phyloP scores from a whole-genome alignment of 2,329 filamentous ascomycete genomes.

The Fusarium ambrosium region DNA sequence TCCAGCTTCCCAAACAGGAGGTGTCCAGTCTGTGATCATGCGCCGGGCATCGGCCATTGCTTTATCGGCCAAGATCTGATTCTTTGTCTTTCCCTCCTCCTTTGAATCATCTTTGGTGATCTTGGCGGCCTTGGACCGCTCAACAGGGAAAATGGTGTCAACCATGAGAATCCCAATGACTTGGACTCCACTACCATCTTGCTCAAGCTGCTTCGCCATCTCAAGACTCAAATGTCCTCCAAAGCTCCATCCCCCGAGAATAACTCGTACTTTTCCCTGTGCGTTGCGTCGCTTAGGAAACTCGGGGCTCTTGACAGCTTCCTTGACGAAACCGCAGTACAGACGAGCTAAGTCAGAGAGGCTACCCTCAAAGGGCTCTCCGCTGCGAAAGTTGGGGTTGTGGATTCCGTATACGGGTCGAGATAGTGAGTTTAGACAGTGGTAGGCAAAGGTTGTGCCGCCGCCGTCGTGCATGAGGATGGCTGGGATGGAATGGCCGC shows the following conservation, averaged over 20 bases:
- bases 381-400: conserved; percentile 66
- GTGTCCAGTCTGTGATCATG: conserved; percentile 58
- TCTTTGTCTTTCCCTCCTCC: conserved; percentile 52
- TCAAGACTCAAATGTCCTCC: conserved; percentile 67
- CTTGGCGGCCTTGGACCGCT: conserved; percentile 30
- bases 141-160: conserved; percentile 60
- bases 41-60: conserved; percentile 59
- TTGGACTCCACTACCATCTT: conserved; percentile 53
- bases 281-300: conserved; percentile 47
- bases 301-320: conserved; percentile 48
- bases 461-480: conserved; percentile 73
- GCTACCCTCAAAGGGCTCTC: conserved; percentile 63
- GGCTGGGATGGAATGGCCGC: conserved; percentile 57
- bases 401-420: conserved; percentile 67
- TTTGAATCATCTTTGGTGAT: conserved; percentile 27
- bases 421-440: conserved; percentile 63
- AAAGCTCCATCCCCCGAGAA: conserved; percentile 70
- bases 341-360: conserved; percentile 67
- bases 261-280: conserved; percentile 53
- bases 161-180: conserved; percentile 67
- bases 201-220: conserved; percentile 59
- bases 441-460: conserved; percentile 70
- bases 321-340: conserved; percentile 63
- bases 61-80: conserved; percentile 51
- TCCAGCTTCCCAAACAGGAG: conserved; percentile 55